A percentile compares a stretch with the other conserved stretches of the same genome.
Evolutionary conservation across 1,284 basidiomycete genomes (phyloP).

Genomic region (Polyporus tsugae): DNA sequence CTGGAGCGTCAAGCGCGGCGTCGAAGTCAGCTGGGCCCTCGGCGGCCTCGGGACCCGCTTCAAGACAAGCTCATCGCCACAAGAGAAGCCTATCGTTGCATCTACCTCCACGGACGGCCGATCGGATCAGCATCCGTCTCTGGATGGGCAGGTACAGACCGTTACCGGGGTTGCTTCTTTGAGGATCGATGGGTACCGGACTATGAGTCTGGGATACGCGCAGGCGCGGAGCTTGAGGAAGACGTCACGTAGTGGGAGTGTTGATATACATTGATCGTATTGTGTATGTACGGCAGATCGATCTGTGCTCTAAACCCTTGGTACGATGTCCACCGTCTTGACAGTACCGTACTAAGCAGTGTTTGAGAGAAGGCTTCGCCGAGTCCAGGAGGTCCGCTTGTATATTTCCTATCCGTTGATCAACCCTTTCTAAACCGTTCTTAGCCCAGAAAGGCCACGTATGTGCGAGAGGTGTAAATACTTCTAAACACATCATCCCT

Average conservation of each 20-base stretch:
- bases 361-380: background rate
- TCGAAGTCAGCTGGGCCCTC: conserved; percentile 74
- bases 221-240: conserved; percentile 29
- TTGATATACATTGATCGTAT: conserved; percentile 19
- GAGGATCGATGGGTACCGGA: conserved; percentile 25
- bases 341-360: background rate
- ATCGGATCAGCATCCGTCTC: conserved; percentile 1
- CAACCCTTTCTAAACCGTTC: too few relatives aligned
- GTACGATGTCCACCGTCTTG: background rate
- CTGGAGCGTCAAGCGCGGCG: conserved; percentile 78
- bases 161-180: background rate
- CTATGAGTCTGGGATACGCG: conserved; percentile 32
- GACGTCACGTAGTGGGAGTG: conserved; percentile 26
- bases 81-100: conserved; percentile 8
- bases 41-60: conserved; percentile 44
- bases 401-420: too few relatives aligned
- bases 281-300: background rate
- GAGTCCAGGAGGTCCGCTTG: background rate
- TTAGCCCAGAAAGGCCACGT: too few relatives aligned
- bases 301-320: background rate
- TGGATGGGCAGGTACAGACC: background rate
- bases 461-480: background rate
- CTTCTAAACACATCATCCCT: background rate
- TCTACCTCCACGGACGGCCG: conserved; percentile 13
- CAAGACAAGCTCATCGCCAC: conserved; percentile 7